Percentiles rank a stretch among this genome's conserved stretches.
Conservation (phyloP, 768 basidiomycete species). For the Leccinellum albellum region DNA sequence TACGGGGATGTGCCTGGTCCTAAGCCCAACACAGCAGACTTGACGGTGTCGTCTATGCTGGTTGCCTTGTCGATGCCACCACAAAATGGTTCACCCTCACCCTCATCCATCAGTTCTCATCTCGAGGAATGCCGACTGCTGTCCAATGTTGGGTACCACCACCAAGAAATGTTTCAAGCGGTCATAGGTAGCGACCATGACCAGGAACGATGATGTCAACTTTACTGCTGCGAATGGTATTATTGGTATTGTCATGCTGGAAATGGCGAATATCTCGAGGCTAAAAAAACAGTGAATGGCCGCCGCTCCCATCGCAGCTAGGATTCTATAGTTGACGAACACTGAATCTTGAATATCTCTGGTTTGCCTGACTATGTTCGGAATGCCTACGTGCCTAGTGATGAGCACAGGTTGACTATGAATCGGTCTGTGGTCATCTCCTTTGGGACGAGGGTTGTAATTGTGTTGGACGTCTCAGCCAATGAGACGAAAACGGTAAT, state of each 20-base stretch:
- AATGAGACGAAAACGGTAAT: no score
- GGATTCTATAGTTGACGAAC: background rate
- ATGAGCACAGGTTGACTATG: constrained; percentile 92
- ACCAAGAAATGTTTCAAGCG: constrained; percentile 38
- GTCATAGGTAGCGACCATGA: constrained; percentile 33
- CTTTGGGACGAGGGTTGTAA: no score
- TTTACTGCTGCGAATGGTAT: constrained; percentile 76
- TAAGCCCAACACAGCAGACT: background rate
- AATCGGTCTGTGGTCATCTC: constrained; percentile 95
- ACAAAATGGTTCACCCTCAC: constrained; percentile 19
- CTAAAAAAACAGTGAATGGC: constrained; percentile 77
- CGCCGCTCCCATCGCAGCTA: background rate
- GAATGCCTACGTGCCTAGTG: constrained; percentile 42
- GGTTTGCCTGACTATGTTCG: background rate
- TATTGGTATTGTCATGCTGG: constrained; percentile 91
- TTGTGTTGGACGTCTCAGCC: no score
- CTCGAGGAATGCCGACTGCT: no score
- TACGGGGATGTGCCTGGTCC: constrained; percentile 19
- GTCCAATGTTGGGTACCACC: constrained; percentile 16
- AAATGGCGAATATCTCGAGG: constrained; percentile 84
- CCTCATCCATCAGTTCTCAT: constrained; percentile 23
- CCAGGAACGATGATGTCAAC: constrained; percentile 48
- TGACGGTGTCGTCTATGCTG: constrained; percentile 7
- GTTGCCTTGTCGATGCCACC: constrained; percentile 10
- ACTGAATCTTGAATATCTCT: background rate